Base-by-base conservation (phyloP, 2,329 filamentous ascomycete genomes). In the Apiospora arundinis region DNA sequence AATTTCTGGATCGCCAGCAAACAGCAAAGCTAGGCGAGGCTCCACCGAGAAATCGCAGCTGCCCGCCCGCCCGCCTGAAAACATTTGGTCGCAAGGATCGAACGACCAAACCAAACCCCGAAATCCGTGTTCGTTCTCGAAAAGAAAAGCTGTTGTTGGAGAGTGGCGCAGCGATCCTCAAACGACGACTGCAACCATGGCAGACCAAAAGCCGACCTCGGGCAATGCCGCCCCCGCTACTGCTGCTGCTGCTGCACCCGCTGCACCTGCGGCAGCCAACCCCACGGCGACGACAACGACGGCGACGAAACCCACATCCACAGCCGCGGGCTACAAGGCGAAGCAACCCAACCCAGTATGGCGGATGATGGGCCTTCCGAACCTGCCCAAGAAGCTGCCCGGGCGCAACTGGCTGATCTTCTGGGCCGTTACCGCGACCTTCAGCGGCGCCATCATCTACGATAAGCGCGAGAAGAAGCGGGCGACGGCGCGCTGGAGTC, bases 341-440 rank as follows among this genome's bases (percentile, higher is more conserved):
- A 77, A 83, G 66, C 82, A 85, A 77, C 85, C 88, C 68, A 95
- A 95, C 82, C 92, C 92, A 60, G 92, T 91, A 70, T 89, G 94
- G 77, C 90, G 89, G 74, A 93, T 93, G 88, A 90, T 96, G 84
- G 95, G 95, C 71, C 85, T 99, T 72, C 95, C 95, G 68, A 93
- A 92, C 75, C 89, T 98, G 73, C 92, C 93, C 72, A 88, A 91
- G 76, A 94, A 91, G 82, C 90, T 99, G 23, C 96, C 96, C 9
- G 98, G 95, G 23, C 93, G 96, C 73, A 98, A 98, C 81, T 99
- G 96, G 96, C 90, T 96, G 83, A 98, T 99, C 78, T 99, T 99
- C 85, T 91, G 95, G 82, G 87, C 92, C 66, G 82, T 98, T 70
- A 92, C 92, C 14, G 92, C 92, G 69, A 90, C 93, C 66, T 92